A percentile compares a stretch with the other conserved stretches of the same genome.
These are phyloP conservation scores for Ustilago vetiveriae DNA, from an alignment of 1,284 basidiomycete genomes.

Conservation along the genomic window DNA sequence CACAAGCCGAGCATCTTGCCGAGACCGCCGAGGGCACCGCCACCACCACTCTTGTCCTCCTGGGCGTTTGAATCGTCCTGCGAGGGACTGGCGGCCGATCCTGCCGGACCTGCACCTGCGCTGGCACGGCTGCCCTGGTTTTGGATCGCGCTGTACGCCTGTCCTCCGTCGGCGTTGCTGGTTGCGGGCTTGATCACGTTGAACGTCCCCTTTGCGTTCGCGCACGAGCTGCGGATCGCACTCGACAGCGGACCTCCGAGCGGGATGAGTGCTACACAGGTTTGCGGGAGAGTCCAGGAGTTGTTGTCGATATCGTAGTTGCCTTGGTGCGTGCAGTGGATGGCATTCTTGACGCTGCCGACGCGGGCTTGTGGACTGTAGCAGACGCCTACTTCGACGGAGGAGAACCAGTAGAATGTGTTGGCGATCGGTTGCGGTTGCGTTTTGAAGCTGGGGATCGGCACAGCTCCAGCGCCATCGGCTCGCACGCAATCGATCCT, in stretches of 20 bases:
- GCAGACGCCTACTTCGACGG: constrained; percentile 43
- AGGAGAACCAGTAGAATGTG: constrained; percentile 44
- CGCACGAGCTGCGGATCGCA: constrained; percentile 23
- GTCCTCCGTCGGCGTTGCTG: constrained; percentile 12
- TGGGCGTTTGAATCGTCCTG: constrained; percentile 1
- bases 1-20: constrained; percentile 6
- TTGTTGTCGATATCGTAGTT: constrained; percentile 42
- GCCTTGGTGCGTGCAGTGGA: constrained; percentile 35
- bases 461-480: neutral
- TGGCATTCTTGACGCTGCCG: constrained; percentile 22
- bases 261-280: constrained; percentile 34
- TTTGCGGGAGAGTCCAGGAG: constrained; percentile 35
- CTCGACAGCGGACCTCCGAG: constrained; percentile 17
- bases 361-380: constrained; percentile 26
- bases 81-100: neutral
- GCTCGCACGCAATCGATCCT: neutral
- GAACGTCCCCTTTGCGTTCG: constrained; percentile 26
- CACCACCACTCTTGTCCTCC: constrained; percentile 9
- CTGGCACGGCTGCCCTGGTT: no score
- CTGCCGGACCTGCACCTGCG: neutral
- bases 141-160: constrained; percentile 19
- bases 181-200: constrained; percentile 28
- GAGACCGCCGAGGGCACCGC: constrained; percentile 7
- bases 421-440: constrained; percentile 3
- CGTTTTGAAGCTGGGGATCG: no score